Evolutionary conservation across 2,329 filamentous ascomycete species (phyloP).

Genomic region (Sordariomycetes sp.): DNA sequence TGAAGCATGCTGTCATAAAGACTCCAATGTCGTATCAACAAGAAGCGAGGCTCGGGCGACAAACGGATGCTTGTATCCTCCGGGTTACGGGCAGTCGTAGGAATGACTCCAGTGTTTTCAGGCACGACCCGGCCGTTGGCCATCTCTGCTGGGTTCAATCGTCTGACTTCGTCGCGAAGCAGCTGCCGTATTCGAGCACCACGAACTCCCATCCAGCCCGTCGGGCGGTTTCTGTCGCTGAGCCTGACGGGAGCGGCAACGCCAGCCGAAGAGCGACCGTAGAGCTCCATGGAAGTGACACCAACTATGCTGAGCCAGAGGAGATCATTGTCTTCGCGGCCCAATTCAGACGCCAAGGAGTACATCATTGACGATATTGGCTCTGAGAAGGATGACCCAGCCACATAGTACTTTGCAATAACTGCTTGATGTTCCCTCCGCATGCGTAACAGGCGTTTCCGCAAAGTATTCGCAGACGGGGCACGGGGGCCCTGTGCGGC

Average conservation of each 20-base stretch:
- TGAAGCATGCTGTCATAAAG: conserved; percentile 98
- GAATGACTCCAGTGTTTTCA: conserved; percentile 73
- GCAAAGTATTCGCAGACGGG: conserved; percentile 62
- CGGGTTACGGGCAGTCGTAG: conserved; percentile 77
- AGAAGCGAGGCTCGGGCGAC: conserved; percentile 86
- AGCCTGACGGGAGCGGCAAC: conserved; percentile 52
- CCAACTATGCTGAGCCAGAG: conserved; percentile 94
- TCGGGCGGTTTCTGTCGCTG: conserved; percentile 45
- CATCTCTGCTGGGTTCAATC: conserved; percentile 73
- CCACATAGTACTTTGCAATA: conserved; percentile 73
- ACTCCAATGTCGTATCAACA: conserved; percentile 92
- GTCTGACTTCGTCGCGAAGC: conserved; percentile 84
- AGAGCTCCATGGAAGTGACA: conserved; percentile 87
- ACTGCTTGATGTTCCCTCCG: conserved; percentile 68
- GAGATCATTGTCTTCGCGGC: conserved; percentile 92
- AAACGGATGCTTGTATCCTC: conserved; percentile 88
- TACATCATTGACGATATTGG: conserved; percentile 93
- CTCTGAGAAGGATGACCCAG: conserved; percentile 87
- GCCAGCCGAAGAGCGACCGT: conserved; percentile 76
- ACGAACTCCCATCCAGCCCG: conserved; percentile 73
- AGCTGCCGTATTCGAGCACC: conserved; percentile 79
- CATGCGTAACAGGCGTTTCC: conserved; percentile 64
- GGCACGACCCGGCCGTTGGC: conserved; percentile 51
- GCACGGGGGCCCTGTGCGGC: conserved; percentile 49
- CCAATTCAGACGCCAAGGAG: conserved; percentile 86